Percentiles rank a stretch among this genome's conserved stretches.
Conservation (phyloP, 148 eudicot genomes). For the Rhododendron williamsianum region DNA sequence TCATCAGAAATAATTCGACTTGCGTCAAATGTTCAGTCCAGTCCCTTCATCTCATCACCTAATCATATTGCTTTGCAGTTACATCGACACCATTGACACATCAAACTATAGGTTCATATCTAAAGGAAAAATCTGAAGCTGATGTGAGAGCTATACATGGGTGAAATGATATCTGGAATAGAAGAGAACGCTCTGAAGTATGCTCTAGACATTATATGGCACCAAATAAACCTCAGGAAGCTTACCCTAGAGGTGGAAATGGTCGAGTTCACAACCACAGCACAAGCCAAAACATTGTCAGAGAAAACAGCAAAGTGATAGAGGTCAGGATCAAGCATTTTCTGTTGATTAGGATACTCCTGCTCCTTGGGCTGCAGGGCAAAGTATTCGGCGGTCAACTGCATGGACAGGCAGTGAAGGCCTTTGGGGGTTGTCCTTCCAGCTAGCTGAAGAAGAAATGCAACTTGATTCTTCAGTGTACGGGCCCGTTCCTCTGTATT, state of each 20-base stretch:
- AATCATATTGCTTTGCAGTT: background rate
- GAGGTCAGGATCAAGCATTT: constrained; percentile 42
- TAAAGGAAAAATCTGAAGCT: background rate
- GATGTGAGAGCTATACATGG: background rate
- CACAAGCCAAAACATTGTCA: constrained; percentile 87
- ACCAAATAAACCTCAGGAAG: constrained; percentile 12
- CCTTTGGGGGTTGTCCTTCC: constrained; percentile 95
- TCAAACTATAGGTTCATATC: background rate
- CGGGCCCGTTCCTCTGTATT: constrained; percentile 70
- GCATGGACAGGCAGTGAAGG: constrained; percentile 97
- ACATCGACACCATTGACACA: background rate
- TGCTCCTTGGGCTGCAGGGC: constrained; percentile 48
- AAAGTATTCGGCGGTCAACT: constrained; percentile 73
- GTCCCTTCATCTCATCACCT: background rate
- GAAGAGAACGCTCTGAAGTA: background rate
- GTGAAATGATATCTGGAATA: background rate
- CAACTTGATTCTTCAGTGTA: constrained; percentile 44
- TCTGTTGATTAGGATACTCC: constrained; percentile 48
- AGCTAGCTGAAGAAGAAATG: constrained; percentile 66
- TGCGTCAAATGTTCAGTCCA: background rate
- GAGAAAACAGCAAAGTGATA: constrained; percentile 80
- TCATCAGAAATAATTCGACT: background rate
- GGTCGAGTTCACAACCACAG: constrained; percentile 88
- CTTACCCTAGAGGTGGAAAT: constrained; percentile 65
- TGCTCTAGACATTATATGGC: background rate